phyloP scores from a whole-genome alignment of 2,329 filamentous ascomycete species.

The Westerdykella ornata region DNA sequence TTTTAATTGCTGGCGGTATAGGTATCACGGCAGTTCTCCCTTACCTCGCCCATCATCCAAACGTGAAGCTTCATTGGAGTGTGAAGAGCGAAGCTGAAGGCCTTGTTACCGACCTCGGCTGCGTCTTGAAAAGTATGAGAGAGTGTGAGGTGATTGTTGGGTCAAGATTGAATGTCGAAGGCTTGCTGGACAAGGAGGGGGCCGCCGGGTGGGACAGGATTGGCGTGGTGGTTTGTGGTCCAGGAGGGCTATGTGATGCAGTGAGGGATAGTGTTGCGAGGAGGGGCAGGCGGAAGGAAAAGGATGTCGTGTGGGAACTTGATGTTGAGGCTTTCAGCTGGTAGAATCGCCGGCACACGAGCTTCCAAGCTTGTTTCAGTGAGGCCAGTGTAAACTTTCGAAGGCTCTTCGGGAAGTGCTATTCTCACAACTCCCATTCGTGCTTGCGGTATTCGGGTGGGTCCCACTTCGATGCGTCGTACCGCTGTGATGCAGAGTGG shows the following conservation, averaged over 20 bases:
- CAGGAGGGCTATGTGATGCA: conserved; percentile 38
- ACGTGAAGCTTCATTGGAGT: conserved; percentile 40
- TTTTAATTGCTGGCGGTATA: conserved; percentile 44
- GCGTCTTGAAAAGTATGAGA: conserved; percentile 13
- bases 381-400: too few species aligned
- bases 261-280: conserved; percentile 23
- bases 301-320: conserved; percentile 12
- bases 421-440: too few species aligned
- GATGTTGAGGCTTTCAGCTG: conserved; percentile 25
- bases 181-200: conserved; percentile 30
- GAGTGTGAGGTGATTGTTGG: conserved; percentile 39
- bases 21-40: conserved; percentile 43
- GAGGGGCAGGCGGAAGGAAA: conserved; percentile 6
- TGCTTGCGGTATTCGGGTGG: too few species aligned
- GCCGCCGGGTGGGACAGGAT: conserved; percentile 32
- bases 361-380: too few species aligned
- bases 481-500: too few species aligned
- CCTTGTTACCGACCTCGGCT: conserved; percentile 29
- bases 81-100: conserved; percentile 20
- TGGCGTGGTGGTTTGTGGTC: conserved; percentile 42
- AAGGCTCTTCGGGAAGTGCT: too few species aligned
- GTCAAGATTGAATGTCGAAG: conserved; percentile 28
- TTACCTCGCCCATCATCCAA: conserved; percentile 30
- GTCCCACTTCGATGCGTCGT: too few species aligned
- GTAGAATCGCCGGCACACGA: conserved; percentile 10